phyloP scores from a whole-genome alignment of 768 basidiomycete species.

The Podaxis mareebaensis region DNA sequence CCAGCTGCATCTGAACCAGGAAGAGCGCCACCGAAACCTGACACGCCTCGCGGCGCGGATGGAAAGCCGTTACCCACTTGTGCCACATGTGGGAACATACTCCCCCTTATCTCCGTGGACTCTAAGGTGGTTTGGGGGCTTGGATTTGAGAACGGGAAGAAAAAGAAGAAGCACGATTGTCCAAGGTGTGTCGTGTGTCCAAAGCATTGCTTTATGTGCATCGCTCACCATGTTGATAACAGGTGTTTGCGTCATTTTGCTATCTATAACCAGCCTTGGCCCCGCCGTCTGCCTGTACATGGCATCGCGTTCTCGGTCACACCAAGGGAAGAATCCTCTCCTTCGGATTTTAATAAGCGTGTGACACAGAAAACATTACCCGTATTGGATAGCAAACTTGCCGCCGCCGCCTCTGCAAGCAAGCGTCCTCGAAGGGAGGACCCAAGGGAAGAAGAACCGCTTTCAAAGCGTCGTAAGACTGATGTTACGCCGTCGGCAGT shows the following conservation, averaged over 20 bases:
- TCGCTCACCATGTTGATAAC: constrained; percentile 4
- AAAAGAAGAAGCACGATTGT: constrained; percentile 70
- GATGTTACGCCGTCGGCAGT: constrained; percentile 28
- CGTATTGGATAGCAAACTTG: constrained; percentile 56
- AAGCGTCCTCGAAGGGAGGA: constrained; percentile 32
- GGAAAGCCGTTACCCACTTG: constrained; percentile 73
- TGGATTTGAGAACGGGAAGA: constrained; percentile 49
- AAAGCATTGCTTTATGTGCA: background rate
- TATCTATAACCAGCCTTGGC: constrained; percentile 76
- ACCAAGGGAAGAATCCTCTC: constrained; percentile 52
- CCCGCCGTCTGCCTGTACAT: constrained; percentile 55
- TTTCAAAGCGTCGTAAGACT: constrained; percentile 45
- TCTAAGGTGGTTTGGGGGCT: constrained; percentile 76
- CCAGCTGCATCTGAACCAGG: constrained; percentile 31
- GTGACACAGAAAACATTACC: constrained; percentile 52
- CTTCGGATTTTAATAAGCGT: constrained; percentile 46
- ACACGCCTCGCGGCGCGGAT: constrained; percentile 57
- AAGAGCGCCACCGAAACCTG: constrained; percentile 33
- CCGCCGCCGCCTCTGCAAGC: constrained; percentile 34
- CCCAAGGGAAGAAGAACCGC: constrained; percentile 32
- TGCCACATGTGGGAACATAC: constrained; percentile 65
- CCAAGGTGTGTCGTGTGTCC: constrained; percentile 55
- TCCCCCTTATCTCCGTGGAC: constrained; percentile 78
- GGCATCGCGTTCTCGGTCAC: constrained; percentile 46
- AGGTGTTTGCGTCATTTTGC: constrained; percentile 82